Base-by-base conservation (phyloP, 495 filamentous ascomycete genomes). In the Patellaria atrata region DNA sequence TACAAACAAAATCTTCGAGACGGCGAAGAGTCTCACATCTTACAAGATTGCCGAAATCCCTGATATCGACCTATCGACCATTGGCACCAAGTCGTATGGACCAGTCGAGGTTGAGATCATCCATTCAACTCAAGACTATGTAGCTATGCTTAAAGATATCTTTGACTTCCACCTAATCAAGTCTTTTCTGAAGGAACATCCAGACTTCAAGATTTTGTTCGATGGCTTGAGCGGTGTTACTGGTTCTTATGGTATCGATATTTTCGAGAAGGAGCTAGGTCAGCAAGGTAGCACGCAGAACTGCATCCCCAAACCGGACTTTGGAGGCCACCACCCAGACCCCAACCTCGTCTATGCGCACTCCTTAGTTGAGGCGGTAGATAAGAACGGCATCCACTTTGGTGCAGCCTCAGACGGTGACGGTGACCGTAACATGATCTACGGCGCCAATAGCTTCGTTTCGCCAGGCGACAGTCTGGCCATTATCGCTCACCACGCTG, bases 371-470 rank as follows among this genome's bases (percentile, higher is more conserved):
- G 84, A 89, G 52, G 82, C 73, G 27, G 89, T 97, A 13, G 79
- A 97, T 60, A 81, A 83, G 62, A 74, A 84, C 46, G 68, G 71
- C 22, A 82, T 97, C 45, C 91, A 89, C 48, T 96, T 97, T 54
- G 89, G 89, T 47, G 89, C 89, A 26, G 89, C 89, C 23, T 86
- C 79, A 48, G 89, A 97, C 46, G 89, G 89, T 44, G 89, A 97
- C 49, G 89, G 89, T 47, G 89, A 97, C 63, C 82, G 89, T 38
- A 97, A 97, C 70, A 97, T 97, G 89, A 96, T 97, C 52, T 97
- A 97, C 57, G 89, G 89, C 38, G 87, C 86, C 45, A 83, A 89
- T 51, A 76, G 74, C 25, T 97, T 97, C 51, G 89, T 97, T 36
- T 96, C 91, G 5, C 89, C 89, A 9, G 89, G 89, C 43, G 89